These are phyloP conservation scores for Symbiotaphrina buchneri DNA, from an alignment of 495 filamentous ascomycete species.

Conservation along the genomic window DNA sequence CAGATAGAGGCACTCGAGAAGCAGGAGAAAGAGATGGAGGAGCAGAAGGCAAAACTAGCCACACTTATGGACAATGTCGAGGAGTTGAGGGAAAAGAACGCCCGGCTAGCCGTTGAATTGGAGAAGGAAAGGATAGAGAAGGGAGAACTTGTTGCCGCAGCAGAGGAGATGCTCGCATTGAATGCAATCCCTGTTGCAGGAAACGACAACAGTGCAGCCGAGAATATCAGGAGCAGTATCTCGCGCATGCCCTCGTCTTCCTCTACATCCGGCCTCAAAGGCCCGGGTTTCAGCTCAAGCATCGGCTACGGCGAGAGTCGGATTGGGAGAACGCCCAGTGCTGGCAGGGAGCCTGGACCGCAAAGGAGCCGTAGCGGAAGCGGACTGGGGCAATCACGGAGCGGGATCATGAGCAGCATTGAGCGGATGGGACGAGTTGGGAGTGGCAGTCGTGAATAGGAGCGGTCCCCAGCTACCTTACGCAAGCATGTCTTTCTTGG, in stretches of 20 bases:
- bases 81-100: conserved; percentile 39
- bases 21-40: conserved; percentile 24
- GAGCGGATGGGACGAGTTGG: conserved; percentile 19
- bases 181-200: conserved; percentile 12
- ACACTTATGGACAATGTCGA: conserved; percentile 45
- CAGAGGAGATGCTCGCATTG: conserved; percentile 64
- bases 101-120: conserved; percentile 35
- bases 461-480: no score
- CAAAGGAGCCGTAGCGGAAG: conserved; percentile 1
- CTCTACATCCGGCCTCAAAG: background rate
- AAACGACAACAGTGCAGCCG: conserved; percentile 17
- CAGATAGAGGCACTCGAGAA: conserved; percentile 10
- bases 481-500: no score
- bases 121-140: conserved; percentile 77
- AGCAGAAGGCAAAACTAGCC: conserved; percentile 32
- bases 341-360: conserved; percentile 5
- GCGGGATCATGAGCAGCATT: conserved; percentile 21
- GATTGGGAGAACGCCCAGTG: conserved; percentile 15
- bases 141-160: conserved; percentile 75
- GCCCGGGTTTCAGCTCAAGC: conserved; percentile 1
- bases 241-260: conserved; percentile 15
- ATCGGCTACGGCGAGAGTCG: conserved; percentile 9
- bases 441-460: background rate
- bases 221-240: conserved; percentile 21
- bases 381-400: conserved; percentile 8